These are phyloP conservation scores for Metschnikowia borealis DNA, from an alignment of 805 yeast genomes.

Conservation along the genomic window DNA sequence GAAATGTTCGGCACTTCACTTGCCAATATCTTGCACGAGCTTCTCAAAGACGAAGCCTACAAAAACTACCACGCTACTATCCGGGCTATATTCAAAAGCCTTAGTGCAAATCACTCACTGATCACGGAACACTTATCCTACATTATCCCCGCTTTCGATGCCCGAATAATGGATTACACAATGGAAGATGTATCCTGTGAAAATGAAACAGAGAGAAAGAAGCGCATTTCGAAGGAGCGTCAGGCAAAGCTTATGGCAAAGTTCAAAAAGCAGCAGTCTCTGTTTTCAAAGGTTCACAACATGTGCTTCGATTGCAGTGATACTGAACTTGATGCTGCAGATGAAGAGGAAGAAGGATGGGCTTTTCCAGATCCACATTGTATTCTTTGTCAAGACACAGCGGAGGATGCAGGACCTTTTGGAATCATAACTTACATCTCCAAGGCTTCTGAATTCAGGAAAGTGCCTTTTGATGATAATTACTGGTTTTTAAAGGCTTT, in stretches of 20 bases:
- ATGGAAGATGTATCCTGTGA: constrained; percentile 17
- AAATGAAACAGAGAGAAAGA: constrained; percentile 54
- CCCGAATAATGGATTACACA: constrained; percentile 18
- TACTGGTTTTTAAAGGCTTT: constrained; percentile 67
- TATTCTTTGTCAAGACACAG: constrained; percentile 76
- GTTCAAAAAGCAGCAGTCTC: constrained; percentile 72
- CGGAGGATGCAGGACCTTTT: constrained; percentile 59
- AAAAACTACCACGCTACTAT: constrained; percentile 49
- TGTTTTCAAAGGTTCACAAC: constrained; percentile 58
- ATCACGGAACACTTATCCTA: constrained; percentile 18
- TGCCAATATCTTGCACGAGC: constrained; percentile 34
- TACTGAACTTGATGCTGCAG: constrained; percentile 37
- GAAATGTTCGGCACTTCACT: constrained; percentile 27
- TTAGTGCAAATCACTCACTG: constrained; percentile 23
- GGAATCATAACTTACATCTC: constrained; percentile 68
- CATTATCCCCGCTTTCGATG: constrained; percentile 24
- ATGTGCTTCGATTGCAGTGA: constrained; percentile 34
- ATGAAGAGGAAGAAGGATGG: constrained; percentile 47
- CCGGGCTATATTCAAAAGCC: constrained; percentile 47
- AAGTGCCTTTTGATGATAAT: constrained; percentile 57
- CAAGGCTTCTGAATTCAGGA: constrained; percentile 56
- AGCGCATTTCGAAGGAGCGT: constrained; percentile 63
- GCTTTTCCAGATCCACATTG: constrained; percentile 71
- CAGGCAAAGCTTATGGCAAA: constrained; percentile 71
- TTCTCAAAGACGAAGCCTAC: constrained; percentile 41